Evolutionary conservation across 768 basidiomycete species (phyloP), one percentile per base, ranked within the genome.

Genomic region (Leccinum longicurvipes): DNA sequence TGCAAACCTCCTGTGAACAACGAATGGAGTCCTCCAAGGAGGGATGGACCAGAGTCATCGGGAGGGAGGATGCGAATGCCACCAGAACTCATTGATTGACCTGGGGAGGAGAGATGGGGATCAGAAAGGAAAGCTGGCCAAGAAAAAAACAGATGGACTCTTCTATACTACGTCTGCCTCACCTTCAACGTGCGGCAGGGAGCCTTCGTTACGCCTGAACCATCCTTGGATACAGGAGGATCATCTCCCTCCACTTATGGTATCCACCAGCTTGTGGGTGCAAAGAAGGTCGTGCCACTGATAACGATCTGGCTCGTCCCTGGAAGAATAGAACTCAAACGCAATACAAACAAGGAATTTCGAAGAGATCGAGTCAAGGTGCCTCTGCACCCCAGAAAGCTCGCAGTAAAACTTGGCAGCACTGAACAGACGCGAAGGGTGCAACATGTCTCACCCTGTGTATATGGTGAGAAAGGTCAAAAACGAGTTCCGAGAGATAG

Each of bases 1-100:
- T 64, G 52, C 49, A 28, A 48, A 8, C 51, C 65, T n/a, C 57
- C 62, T 36, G 55, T 32, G 24, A 62, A 34, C 32, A 51, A 28
- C 2, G 67, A 54, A 32, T 54, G n/a, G 29, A 63, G 54, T 7
- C 21, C 54, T 23, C 2, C 47, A 17, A 59, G n/a, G 15, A 54
- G n/a, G 27, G 61, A 57, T 24, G 58, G 41, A 10, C 55, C 56
- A 34, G 53, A 32, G 31, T 61, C 57, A 6, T 50, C 54, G 21
- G 58, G 62, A 53, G 67, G 67, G 21, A 64, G 36, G n/a, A 54
- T 27, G 19, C 58, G 66, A 23, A 67, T 51, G 48, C 31, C n/a
- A 44, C 31, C n/a, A 44, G 60, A 61, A 34, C 36, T 25, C 62
- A 67, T 68, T 21, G 47, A 24, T 15, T 27, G 15, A 17, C 14